Evolutionary conservation across 768 basidiomycete species (phyloP), one percentile per base, ranked within the genome.

Genomic region (Boletus rubescentipes): DNA sequence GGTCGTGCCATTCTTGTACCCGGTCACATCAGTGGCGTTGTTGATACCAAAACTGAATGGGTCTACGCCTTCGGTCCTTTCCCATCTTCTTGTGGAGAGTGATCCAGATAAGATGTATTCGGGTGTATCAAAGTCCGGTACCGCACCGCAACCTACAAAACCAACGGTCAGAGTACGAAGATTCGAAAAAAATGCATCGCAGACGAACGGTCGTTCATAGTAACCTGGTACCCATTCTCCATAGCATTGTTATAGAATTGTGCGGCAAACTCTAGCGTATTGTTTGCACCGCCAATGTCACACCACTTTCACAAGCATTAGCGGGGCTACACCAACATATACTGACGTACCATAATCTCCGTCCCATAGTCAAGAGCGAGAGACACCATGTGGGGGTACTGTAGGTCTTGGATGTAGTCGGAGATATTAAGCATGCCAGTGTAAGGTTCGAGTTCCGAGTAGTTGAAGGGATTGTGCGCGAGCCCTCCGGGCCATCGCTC

Each of bases 51-150:
- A 83, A 50, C 76, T 79, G 46, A 61, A 73, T 0, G 81, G 80
- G 57, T 82, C 80, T 73, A 85, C 77, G 26, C 82, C 83, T 55
- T 83, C 84, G 32, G 68, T 80, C 11, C 76, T 81, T 61, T 85
- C 83, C 84, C 83, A 85, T 32, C 69, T 75, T 21, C 66, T 65
- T 0, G 77, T 72, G 26, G 80, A 78, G 21, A 78, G 72, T 5
- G 77, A 72, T 15, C 74, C 75, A 37, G 80, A 83, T 1, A 69
- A 67, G 2, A 73, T 70, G 51, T 82, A 83, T 57, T 84, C 83
- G 0, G 83, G 81, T 0, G 82, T 82, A 51, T 78, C 77, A 53
- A 81, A 82, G 51, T 83, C 80, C 1, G 80, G 78, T 0, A 76
- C 73, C 9, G 73, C 72, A 23, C 76, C 77, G 53, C 81, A 81